Percentiles rank a stretch among this genome's conserved stretches.
Conservation (phyloP, 805 yeast genomes). For the Spathaspora sp. region DNA sequence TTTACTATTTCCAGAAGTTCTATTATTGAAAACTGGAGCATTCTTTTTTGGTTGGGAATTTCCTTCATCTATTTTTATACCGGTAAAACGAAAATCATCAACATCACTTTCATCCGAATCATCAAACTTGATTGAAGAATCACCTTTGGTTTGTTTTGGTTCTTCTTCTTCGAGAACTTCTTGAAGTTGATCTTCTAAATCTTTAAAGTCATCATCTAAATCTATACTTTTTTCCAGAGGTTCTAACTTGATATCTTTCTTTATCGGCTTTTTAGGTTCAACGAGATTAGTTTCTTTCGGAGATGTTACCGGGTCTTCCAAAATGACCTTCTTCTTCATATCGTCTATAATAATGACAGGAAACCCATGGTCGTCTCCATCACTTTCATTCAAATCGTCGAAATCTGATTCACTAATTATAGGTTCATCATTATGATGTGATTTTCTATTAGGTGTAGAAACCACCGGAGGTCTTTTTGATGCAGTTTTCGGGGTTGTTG, state of each 20-base stretch:
- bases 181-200: conserved; percentile 39
- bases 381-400: conserved; percentile 24
- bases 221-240: conserved; percentile 11
- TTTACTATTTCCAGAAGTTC: conserved; percentile 9
- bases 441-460: conserved; percentile 2
- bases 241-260: conserved; percentile 1
- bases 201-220: conserved; percentile 39
- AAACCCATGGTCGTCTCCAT: neutral
- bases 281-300: neutral
- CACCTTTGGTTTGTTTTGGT: neutral
- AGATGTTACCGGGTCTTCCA: conserved; percentile 3
- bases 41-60: conserved; percentile 2
- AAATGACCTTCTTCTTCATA: neutral
- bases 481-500: neutral
- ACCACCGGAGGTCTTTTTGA: conserved; percentile 6
- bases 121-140: neutral
- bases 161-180: conserved; percentile 34
- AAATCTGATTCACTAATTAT: conserved; percentile 35
- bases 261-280: neutral
- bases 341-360: neutral
- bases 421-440: conserved; percentile 6
- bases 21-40: neutral
- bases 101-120: conserved; percentile 25
- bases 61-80: conserved; percentile 25
- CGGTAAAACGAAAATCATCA: conserved; percentile 18